Evolutionary conservation across 2,329 filamentous ascomycete genomes (phyloP), one percentile per base, ranked within the genome.

Genomic region (Arthrocladium fulminans): DNA sequence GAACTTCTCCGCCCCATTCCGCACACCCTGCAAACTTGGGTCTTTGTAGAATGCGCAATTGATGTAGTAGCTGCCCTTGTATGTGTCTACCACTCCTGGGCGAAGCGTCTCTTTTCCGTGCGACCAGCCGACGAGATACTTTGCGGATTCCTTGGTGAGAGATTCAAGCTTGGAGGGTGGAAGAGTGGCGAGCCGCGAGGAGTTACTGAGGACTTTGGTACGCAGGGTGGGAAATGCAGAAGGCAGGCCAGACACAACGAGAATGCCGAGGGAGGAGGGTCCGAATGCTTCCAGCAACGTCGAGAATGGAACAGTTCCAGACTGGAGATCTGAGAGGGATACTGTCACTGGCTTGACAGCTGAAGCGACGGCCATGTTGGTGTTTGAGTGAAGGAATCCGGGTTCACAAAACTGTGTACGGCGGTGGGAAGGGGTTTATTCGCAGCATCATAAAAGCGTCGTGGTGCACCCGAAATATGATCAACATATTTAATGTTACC

Each of bases 161-260:
- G 61, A 57, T 54, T 70, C 80, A 23, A 97, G 75, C 57, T 88
- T 80, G 12, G 77, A 67, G 22, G 76, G 67, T 3, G 88, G 77
- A 3, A 97, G 74, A 54, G 88, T 88, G 27, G 86, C 92, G 32
- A 97, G 79, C 63, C 94, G 92, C 0, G 88, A 94, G 3, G 88
- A 81, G 63, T 92, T 92, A 0, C 87, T 92, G 5, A 98, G 75
- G 2, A 94, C 76, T 51, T 77, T 77, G 51, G 77, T 77, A 52
- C 92, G 79, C 37, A 96, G 70, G n/a, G 75, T 67, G 12, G 76
- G 67, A 59, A 94, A 98, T 45, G 79, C 73, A 4, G 74, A 54
- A 0, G 88, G 86, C 0, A 97, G 78, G 62, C 88, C 86, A 63
- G 85, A 88, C 41, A 98, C 89, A n/a, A 97, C 72, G 48, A 98